phyloP scores from a whole-genome alignment of 2,329 filamentous ascomycete species.

The Aspergillus unguis region DNA sequence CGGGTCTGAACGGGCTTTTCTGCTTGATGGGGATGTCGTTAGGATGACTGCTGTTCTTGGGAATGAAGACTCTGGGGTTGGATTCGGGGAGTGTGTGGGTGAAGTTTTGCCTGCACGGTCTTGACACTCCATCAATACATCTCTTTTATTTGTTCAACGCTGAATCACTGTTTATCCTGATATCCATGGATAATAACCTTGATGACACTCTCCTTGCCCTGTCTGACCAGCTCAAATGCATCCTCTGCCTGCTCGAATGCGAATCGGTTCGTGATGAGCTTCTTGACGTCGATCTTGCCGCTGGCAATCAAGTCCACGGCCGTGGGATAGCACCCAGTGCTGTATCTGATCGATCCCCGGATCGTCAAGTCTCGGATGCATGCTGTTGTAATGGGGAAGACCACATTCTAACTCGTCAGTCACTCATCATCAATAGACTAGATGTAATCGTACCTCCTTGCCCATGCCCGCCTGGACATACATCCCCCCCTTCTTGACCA shows the following conservation, averaged over 20 bases:
- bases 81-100: slow-evolving; percentile 31
- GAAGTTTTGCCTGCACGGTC: slow-evolving; percentile 4
- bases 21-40: slow-evolving; percentile 29
- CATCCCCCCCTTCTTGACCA: slow-evolving; percentile 21
- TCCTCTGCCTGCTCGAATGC: not conserved
- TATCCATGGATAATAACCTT: not conserved
- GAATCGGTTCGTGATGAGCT: not conserved
- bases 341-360: slow-evolving; percentile 28
- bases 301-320: not conserved
- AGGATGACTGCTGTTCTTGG: slow-evolving; percentile 27
- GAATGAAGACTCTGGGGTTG: slow-evolving; percentile 21
- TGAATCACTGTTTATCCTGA: not conserved
- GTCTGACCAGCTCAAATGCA: not conserved
- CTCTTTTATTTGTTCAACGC: not conserved
- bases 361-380: slow-evolving; percentile 31
- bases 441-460: slow-evolving; percentile 22
- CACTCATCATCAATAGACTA: too few species aligned
- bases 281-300: not conserved
- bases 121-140: not conserved
- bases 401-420: slow-evolving; percentile 26
- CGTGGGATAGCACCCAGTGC: slow-evolving; percentile 21
- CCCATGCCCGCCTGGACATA: slow-evolving; percentile 34
- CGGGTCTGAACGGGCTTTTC: slow-evolving; percentile 19
- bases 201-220: not conserved
- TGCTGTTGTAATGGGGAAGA: slow-evolving; percentile 31